A percentile compares a stretch with the other conserved stretches of the same genome.
phyloP scores from a whole-genome alignment of 805 yeast genomes.

The Yamadazyma philogaea region DNA sequence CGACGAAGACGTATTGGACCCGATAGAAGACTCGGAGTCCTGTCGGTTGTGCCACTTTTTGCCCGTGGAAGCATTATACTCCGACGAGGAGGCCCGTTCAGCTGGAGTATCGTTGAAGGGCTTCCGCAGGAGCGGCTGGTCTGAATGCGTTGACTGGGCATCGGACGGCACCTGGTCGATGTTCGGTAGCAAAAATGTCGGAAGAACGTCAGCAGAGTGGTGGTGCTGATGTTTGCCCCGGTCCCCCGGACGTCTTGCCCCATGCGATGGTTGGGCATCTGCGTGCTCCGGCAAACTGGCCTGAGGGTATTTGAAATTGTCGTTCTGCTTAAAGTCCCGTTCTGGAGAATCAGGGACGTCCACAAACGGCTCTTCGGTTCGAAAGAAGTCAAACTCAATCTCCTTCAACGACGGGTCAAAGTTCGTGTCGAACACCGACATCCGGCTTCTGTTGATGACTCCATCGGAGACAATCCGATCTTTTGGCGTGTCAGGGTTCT shows the following conservation, averaged over 20 bases:
- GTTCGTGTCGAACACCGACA: conserved; percentile 16
- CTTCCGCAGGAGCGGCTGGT: conserved; percentile 1
- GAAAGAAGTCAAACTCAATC: conserved; percentile 7
- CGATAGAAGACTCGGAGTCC: conserved; percentile 33
- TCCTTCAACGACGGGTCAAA: conserved; percentile 16
- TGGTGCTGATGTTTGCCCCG: neutral
- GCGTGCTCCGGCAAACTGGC: conserved; percentile 9
- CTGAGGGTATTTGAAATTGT: neutral
- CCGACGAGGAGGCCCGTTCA: conserved; percentile 4
- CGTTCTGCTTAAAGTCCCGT: neutral
- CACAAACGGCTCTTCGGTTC: neutral
- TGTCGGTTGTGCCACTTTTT: conserved; percentile 21
- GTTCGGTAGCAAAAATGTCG: conserved; percentile 5
- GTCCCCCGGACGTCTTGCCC: neutral
- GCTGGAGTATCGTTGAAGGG: neutral
- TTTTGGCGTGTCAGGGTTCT: neutral
- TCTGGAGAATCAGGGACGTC: neutral
- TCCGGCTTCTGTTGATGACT: conserved; percentile 9
- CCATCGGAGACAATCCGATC: conserved; percentile 15
- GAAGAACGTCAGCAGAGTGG: conserved; percentile 3
- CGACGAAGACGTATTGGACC: conserved; percentile 27
- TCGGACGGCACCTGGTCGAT: conserved; percentile 4
- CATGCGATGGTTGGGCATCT: conserved; percentile 6
- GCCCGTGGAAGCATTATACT: conserved; percentile 5
- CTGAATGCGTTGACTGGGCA: conserved; percentile 7